Conservation (phyloP, 352 stramenopile genomes). For the Globisporangium radiosum region DNA sequence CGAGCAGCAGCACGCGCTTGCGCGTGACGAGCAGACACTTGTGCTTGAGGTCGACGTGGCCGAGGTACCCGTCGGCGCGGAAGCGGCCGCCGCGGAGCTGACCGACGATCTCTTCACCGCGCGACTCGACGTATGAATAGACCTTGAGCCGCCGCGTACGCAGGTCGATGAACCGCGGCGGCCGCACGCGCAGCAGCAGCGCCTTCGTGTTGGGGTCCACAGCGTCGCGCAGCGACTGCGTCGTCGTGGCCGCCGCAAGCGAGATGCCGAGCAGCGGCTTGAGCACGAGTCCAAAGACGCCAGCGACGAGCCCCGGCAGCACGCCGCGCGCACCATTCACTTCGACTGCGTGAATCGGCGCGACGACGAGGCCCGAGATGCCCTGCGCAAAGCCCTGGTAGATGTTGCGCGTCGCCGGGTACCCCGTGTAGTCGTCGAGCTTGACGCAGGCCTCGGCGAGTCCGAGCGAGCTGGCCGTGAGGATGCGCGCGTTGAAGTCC, state of each 20-base stretch:
- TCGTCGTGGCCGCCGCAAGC: constrained; percentile 63
- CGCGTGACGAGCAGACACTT: constrained; percentile 81
- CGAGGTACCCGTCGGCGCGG: constrained; percentile 71
- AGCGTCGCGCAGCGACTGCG: constrained; percentile 68
- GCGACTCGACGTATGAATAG: constrained; percentile 84
- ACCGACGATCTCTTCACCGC: constrained; percentile 83
- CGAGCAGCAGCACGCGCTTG: constrained; percentile 74
- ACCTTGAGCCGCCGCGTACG: constrained; percentile 75
- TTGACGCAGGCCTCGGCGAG: constrained; percentile 83
- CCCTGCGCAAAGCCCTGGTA: constrained; percentile 85
- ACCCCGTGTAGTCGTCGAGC: constrained; percentile 85
- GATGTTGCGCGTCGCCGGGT: constrained; percentile 78
- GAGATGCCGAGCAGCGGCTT: constrained; percentile 79
- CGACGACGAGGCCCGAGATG: constrained; percentile 77
- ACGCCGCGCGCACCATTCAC: constrained; percentile 71
- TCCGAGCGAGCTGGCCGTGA: constrained; percentile 71
- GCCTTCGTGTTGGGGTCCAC: constrained; percentile 78
- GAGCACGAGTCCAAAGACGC: constrained; percentile 71
- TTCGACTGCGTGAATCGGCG: constrained; percentile 80
- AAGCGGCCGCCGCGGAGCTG: constrained; percentile 77
- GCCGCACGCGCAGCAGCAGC: constrained; percentile 64
- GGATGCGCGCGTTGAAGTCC: constrained; percentile 85
- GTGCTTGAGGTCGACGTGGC: constrained; percentile 77
- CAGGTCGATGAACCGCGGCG: constrained; percentile 74
- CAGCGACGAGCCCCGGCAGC: constrained; percentile 68